Percentiles rank a stretch among this genome's conserved stretches.
These are phyloP conservation scores for Candida xiaguanensis DNA, from an alignment of 805 yeast species.

Conservation along the genomic window DNA sequence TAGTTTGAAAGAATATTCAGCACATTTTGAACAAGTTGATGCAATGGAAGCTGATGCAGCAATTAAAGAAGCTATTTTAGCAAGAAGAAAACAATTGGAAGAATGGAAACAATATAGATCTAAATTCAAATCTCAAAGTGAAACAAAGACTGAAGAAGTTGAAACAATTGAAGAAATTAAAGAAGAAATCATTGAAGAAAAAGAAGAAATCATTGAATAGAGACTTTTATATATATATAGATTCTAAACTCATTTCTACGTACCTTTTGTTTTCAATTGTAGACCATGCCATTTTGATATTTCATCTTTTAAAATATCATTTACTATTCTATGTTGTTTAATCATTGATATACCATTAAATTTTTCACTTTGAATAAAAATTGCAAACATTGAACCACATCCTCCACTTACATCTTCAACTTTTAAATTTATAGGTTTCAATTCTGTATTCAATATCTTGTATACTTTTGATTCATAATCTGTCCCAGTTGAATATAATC, in stretches of 20 bases:
- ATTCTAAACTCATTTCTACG: no score
- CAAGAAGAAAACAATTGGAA: conserved; percentile 73
- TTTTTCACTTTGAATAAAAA: conserved; percentile 62
- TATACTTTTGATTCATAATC: conserved; percentile 65
- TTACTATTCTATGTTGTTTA: conserved; percentile 90
- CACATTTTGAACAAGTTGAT: conserved; percentile 91
- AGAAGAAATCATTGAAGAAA: conserved; percentile 70
- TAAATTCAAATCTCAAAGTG: conserved; percentile 26
- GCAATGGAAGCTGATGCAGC: conserved; percentile 95
- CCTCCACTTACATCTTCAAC: conserved; percentile 89
- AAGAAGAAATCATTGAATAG: conserved; percentile 62
- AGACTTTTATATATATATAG: not conserved
- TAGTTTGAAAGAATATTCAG: conserved; percentile 83
- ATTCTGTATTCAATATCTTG: conserved; percentile 48
- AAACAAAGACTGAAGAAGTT: conserved; percentile 46
- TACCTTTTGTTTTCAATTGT: conserved; percentile 67
- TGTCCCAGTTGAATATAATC: conserved; percentile 4
- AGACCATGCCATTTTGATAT: conserved; percentile 93
- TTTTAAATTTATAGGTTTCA: conserved; percentile 57
- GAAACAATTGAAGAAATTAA: conserved; percentile 68
- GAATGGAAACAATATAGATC: conserved; percentile 85
- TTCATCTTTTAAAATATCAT: conserved; percentile 76
- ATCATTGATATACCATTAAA: conserved; percentile 82
- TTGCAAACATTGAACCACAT: conserved; percentile 97
- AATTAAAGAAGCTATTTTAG: conserved; percentile 80